A percentile compares a stretch with the other conserved stretches of the same genome.
Conservation (phyloP, 768 basidiomycete species). For the Leccinum broughii region DNA sequence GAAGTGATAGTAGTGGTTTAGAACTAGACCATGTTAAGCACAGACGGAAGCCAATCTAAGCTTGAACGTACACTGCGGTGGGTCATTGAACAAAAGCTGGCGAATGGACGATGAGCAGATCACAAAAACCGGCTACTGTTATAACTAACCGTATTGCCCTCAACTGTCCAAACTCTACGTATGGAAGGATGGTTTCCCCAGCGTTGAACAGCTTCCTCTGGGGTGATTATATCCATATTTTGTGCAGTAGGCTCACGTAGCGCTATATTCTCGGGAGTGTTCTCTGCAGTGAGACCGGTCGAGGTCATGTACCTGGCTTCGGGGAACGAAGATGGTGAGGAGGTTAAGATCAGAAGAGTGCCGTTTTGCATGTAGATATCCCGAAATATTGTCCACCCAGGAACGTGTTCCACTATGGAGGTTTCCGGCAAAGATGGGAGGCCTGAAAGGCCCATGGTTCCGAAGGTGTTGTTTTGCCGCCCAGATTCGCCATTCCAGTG, state of each 20-base stretch:
- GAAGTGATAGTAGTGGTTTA: constrained; percentile 87
- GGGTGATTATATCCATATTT: constrained; percentile 62
- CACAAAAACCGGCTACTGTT: background rate
- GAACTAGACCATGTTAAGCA: constrained; percentile 39
- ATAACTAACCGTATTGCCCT: constrained; percentile 66
- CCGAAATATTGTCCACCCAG: constrained; percentile 84
- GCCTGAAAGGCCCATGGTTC: constrained; percentile 4
- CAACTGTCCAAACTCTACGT: constrained; percentile 63
- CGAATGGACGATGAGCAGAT: constrained; percentile 7
- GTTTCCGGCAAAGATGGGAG: constrained; percentile 47
- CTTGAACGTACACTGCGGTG: constrained; percentile 50
- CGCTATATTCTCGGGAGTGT: constrained; percentile 63
- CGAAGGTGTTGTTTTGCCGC: background rate
- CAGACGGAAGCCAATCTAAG: background rate
- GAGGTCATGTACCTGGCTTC: constrained; percentile 60
- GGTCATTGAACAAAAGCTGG: constrained; percentile 66
- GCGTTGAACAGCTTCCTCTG: constrained; percentile 54
- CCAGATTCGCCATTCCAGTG: background rate
- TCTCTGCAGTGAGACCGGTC: constrained; percentile 56
- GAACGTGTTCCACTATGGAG: constrained; percentile 60
- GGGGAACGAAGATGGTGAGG: constrained; percentile 46
- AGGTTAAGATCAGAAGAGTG: constrained; percentile 69
- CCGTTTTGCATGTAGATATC: constrained; percentile 86
- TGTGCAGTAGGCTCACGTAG: constrained; percentile 64
- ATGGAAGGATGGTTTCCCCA: constrained; percentile 53